Conservation (phyloP, 176 grass and related monocot genomes). For the Musa itinerans region DNA sequence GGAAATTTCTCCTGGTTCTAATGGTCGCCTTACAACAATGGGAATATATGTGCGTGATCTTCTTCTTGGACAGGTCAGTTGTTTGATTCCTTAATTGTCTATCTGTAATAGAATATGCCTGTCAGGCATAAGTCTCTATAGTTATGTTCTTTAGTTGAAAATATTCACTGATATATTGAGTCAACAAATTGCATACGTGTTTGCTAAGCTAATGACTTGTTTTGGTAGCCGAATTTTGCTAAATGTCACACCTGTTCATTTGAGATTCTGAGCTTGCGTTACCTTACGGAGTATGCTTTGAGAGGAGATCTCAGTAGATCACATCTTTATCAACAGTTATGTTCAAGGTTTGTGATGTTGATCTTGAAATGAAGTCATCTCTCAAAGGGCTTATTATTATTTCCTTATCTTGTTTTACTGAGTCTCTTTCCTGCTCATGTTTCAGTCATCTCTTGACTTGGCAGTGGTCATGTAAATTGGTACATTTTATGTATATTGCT, state of each 20-base stretch:
- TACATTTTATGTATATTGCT: background rate
- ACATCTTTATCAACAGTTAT: constrained; percentile 71
- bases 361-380: constrained; percentile 41
- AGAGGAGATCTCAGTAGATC: constrained; percentile 53
- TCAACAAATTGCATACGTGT: constrained; percentile 3
- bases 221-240: constrained; percentile 49
- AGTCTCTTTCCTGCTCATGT: background rate
- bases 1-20: constrained; percentile 93
- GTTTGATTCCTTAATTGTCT: constrained; percentile 9
- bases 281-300: constrained; percentile 84
- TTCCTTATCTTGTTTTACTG: constrained; percentile 26
- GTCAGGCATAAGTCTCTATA: constrained; percentile 8
- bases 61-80: constrained; percentile 76
- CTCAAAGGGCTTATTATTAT: constrained; percentile 16
- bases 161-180: background rate
- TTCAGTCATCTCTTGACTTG: background rate
- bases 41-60: constrained; percentile 96
- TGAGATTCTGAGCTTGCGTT: constrained; percentile 40
- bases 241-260: constrained; percentile 42
- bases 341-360: constrained; percentile 95
- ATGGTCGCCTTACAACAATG: constrained; percentile 78
- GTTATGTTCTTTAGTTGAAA: background rate
- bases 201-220: constrained; percentile 39
- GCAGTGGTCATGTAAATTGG: background rate
- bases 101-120: constrained; percentile 8